Evolutionary conservation across 2,329 filamentous ascomycete genomes (phyloP).

Genomic region (Cladosporium oxysporum): DNA sequence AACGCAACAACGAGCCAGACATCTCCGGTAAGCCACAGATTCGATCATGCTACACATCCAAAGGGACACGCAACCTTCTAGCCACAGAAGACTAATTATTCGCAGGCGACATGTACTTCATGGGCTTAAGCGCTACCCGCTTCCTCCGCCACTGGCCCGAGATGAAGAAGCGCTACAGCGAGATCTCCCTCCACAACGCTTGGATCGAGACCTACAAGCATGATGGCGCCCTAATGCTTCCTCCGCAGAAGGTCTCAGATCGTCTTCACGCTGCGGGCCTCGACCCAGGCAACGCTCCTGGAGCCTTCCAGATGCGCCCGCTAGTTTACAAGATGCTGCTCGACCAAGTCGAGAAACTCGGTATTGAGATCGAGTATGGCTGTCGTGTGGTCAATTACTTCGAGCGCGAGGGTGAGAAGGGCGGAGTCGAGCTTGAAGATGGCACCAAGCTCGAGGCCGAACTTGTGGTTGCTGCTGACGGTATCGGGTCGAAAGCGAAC

Average conservation of each 20-base stretch:
- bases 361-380: slow-evolving; percentile 44
- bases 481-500: slow-evolving; percentile 31
- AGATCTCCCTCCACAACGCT: slow-evolving; percentile 53
- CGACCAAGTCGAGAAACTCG: slow-evolving; percentile 47
- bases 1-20: slow-evolving; percentile 48
- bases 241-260: slow-evolving; percentile 51
- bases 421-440: slow-evolving; percentile 18
- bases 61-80: background rate
- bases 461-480: slow-evolving; percentile 27
- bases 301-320: slow-evolving; percentile 57
- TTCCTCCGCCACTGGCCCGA: slow-evolving; percentile 58
- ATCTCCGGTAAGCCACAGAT: slow-evolving; percentile 44
- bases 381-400: slow-evolving; percentile 45
- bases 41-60: background rate
- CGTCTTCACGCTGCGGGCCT: slow-evolving; percentile 47
- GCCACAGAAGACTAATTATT: background rate
- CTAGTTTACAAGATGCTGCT: slow-evolving; percentile 57
- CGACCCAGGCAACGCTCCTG: slow-evolving; percentile 51
- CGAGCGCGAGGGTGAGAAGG: slow-evolving; percentile 34
- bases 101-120: slow-evolving; percentile 59
- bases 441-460: slow-evolving; percentile 21
- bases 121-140: slow-evolving; percentile 55
- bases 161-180: slow-evolving; percentile 50
- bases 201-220: slow-evolving; percentile 59
- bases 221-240: slow-evolving; percentile 50